Base-by-base conservation (phyloP, 805 yeast genomes). In the Pichia ethanolica region DNA sequence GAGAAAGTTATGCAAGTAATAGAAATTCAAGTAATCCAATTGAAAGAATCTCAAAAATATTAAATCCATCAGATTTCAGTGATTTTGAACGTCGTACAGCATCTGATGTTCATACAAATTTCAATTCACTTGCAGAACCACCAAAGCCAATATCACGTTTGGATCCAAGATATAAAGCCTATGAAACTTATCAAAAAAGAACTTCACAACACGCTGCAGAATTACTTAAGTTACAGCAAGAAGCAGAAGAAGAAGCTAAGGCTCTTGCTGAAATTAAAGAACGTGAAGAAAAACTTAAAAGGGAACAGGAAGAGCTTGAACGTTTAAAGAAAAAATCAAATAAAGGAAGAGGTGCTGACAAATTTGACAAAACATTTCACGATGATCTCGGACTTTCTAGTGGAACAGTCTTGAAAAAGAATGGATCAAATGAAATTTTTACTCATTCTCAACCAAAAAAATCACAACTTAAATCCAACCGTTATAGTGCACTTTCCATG, bases 401-500 rank as follows among this genome's bases (percentile, higher is more conserved):
- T 35, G 53, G 58, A 36, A 53, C 61, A 1, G 59, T 58, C n/a
- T 8, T 52, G 44, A 34, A 56, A 50, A 47, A 56, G 51, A 35
- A 43, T 52, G 48, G 75, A 71, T n/a, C 13, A 5, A 27, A n/a
- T n/a, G 14, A 27, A 25, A 14, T 25, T 13, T 10, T 35, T 13
- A 35, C 30, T 6, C 20, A 7, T 20, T 8, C 37, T 83, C 36
- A 73, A 74, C 49, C 45, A 10, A 48, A 36, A 40, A 46, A 14
- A 12, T 32, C 52, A 25, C 53, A 44, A 48, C 37, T 39, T 47
- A 54, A 40, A 50, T 79, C 79, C 59, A 85, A 81, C 65, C 75
- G 93, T 60, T 69, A 83, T 47, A 81, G 88, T 34, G 85, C 85
- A n/a, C 64, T 85, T 39, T 82, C 89, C 0, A 69, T 83, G 65